A percentile compares a stretch with the other conserved stretches of the same genome.
Evolutionary conservation across 768 basidiomycete genomes (phyloP).

Genomic region (Boletus sp.): DNA sequence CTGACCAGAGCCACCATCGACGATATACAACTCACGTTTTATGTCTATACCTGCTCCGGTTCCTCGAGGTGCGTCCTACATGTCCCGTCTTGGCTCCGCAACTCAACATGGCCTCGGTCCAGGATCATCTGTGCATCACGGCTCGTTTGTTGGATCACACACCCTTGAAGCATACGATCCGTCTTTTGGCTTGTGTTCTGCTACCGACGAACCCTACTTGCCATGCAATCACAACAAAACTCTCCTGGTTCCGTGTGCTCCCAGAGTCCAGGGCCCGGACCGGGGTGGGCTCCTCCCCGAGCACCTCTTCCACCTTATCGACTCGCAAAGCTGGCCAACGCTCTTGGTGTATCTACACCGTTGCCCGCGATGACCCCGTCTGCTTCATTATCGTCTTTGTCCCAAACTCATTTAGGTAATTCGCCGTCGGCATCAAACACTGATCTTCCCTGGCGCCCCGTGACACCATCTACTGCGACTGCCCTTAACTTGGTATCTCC

Average conservation of each 20-base stretch:
- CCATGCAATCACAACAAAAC: conserved; percentile 17
- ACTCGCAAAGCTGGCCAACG: conserved; percentile 81
- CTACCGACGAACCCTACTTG: not conserved
- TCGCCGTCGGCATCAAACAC: conserved; percentile 18
- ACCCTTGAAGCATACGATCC: conserved; percentile 4
- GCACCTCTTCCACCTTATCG: conserved; percentile 72
- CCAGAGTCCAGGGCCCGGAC: conserved; percentile 7
- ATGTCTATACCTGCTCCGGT: not conserved
- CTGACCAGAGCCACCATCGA: not conserved
- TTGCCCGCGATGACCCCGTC: conserved; percentile 48
- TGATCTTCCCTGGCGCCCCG: conserved; percentile 46
- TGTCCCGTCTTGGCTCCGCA: not conserved
- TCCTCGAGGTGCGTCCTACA: conserved; percentile 13
- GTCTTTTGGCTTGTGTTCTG: conserved; percentile 2
- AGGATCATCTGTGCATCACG: conserved; percentile 8
- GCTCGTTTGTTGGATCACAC: not conserved
- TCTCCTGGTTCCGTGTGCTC: conserved; percentile 12
- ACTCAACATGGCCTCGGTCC: not conserved
- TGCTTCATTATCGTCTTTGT: conserved; percentile 10
- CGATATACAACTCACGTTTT: not conserved
- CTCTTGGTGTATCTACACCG: conserved; percentile 77
- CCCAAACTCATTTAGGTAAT: conserved; percentile 12
- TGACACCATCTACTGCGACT: conserved; percentile 45
- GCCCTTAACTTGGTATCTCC: conserved; percentile 38
- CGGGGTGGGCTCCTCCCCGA: conserved; percentile 61